Base-by-base conservation (phyloP, 768 basidiomycete species). In the Mycena metata region DNA sequence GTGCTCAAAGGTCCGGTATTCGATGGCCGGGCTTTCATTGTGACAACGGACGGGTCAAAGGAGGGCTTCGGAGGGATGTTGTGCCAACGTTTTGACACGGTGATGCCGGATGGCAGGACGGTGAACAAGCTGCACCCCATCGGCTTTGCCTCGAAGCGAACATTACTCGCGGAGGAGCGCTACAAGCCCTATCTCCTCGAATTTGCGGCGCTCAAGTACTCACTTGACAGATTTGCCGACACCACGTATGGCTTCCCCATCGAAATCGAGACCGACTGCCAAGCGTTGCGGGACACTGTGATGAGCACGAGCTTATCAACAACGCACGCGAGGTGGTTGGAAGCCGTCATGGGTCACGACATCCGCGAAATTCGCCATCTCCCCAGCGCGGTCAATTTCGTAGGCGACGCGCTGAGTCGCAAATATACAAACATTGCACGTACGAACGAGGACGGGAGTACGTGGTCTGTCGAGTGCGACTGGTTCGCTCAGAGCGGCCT, bases 131-230 rank as follows among this genome's bases (percentile, higher is more conserved):
- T 73, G 6, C 77, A 79, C 59, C 81, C 80, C 0, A 71, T 82
- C 3, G 78, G 65, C 0, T 82, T 78, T 57, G 72, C 75, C 12
- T 81, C 79, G 11, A 81, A 81, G 55, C 63, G 76, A 13, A 79
- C 79, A 13, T 81, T 79, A 0, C 42, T 39, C 0, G 60, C 72
- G 1, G 79, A 79, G 56, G 76, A 75, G 45, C 69, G 70, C 10
- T 81, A 79, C 66, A 69, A 73, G 51, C 79, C 77, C 0, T 80
- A 74, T 60, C 51, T 79, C 5, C 72, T 78, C 9, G 77, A 81
- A 54, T 79, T 80, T 56, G 79, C 79, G 13, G 51, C 51, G 8
- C 51, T 52, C 51, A 52, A 52, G 19, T 52, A 52, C 23, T 8
- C 75, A 68, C 10, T 71, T 73, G 49, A 57, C 39, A 57, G 73